Evolutionary conservation across 176 grass and related monocot genomes (phyloP).

Genomic region (Tuctoria greenei): DNA sequence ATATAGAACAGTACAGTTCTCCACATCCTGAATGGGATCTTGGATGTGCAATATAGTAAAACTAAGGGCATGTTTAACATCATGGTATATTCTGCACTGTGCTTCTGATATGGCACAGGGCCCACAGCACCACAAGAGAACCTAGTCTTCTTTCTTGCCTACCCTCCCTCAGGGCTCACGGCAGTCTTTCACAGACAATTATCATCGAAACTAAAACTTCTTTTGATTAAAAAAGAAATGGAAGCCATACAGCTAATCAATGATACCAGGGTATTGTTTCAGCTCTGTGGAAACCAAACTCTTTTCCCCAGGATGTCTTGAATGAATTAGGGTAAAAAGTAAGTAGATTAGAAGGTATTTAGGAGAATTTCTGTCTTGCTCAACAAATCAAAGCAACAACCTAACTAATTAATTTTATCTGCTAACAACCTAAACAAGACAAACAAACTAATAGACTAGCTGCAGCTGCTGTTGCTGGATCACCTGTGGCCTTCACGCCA

Average conservation of each 20-base stretch:
- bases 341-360: too few species aligned
- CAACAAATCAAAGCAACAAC: not conserved
- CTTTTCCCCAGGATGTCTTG: too few species aligned
- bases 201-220: too few species aligned
- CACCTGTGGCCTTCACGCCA: not conserved
- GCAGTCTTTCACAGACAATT: not conserved
- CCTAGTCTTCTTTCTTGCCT: not conserved
- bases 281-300: too few species aligned
- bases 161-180: not conserved
- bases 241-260: too few species aligned
- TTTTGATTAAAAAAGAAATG: too few species aligned
- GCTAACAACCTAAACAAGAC: not conserved
- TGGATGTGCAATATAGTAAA: conserved; percentile 5
- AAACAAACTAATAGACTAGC: not conserved
- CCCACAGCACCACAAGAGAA: not conserved
- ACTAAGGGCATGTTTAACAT: not conserved
- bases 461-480: not conserved
- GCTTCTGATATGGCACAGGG: too few species aligned
- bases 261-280: too few species aligned
- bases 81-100: not conserved
- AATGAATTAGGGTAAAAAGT: too few species aligned
- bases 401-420: not conserved
- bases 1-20: not conserved
- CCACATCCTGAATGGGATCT: not conserved
- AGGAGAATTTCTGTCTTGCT: too few species aligned